A percentile compares a stretch with the other conserved stretches of the same genome.
Evolutionary conservation across 805 yeast species (phyloP).

Genomic region (Ogataea thermomethanolica): DNA sequence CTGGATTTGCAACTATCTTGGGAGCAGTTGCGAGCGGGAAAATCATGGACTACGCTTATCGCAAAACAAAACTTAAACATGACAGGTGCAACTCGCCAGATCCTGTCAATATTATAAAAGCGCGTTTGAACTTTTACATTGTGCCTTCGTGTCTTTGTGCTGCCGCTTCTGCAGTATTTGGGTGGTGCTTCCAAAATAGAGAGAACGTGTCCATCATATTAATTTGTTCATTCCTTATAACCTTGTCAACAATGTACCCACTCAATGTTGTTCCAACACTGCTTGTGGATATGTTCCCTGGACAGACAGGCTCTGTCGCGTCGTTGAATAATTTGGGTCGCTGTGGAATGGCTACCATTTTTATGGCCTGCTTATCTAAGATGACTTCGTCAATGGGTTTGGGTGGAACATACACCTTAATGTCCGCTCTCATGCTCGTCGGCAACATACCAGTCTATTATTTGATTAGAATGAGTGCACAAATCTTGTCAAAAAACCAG

Average conservation of each 20-base stretch:
- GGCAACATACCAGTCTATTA: slow-evolving; percentile 14
- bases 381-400: slow-evolving; percentile 56
- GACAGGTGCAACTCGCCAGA: slow-evolving; percentile 22
- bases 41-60: slow-evolving; percentile 50
- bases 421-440: slow-evolving; percentile 46
- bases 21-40: slow-evolving; percentile 62
- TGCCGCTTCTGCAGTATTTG: slow-evolving; percentile 48
- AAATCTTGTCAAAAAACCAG: slow-evolving; percentile 8
- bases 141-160: slow-evolving; percentile 40
- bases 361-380: slow-evolving; percentile 60
- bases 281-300: slow-evolving; percentile 73
- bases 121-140: slow-evolving; percentile 48
- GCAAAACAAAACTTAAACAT: slow-evolving; percentile 32
- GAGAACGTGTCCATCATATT: slow-evolving; percentile 53
- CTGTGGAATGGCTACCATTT: slow-evolving; percentile 69
- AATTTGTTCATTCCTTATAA: slow-evolving; percentile 53
- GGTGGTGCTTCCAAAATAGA: slow-evolving; percentile 63
- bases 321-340: slow-evolving; percentile 70
- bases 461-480: slow-evolving; percentile 20
- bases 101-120: slow-evolving; percentile 51
- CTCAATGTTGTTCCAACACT: slow-evolving; percentile 60
- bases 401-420: slow-evolving; percentile 78
- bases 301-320: slow-evolving; percentile 66
- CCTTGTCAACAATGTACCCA: slow-evolving; percentile 57
- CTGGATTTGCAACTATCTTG: slow-evolving; percentile 61